Percentiles rank a stretch among this genome's conserved stretches.
phyloP scores from a whole-genome alignment of 176 grass and related monocot genomes.

The Phoenix dactylifera region DNA sequence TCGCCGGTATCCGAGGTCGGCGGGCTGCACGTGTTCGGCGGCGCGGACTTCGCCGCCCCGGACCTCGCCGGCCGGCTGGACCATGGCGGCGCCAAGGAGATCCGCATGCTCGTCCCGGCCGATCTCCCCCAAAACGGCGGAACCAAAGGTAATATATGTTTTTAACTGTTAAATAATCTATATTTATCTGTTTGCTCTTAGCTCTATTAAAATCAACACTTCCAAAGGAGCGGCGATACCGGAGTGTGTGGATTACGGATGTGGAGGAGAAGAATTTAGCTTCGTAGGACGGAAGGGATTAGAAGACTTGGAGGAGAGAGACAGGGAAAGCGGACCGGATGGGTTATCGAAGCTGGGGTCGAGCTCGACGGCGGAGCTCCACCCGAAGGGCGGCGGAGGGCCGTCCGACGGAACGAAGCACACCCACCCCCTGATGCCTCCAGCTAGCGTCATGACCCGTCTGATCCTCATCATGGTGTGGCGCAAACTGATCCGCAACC shows the following conservation, averaged over 20 bases:
- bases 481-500: slow-evolving; percentile 95
- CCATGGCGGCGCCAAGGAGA: slow-evolving; percentile 60
- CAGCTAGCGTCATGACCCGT: slow-evolving; percentile 70
- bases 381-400: slow-evolving; percentile 19
- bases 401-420: not conserved
- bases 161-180: too few relatives aligned
- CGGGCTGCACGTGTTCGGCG: slow-evolving; percentile 47
- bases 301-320: slow-evolving; percentile 20
- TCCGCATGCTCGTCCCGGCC: slow-evolving; percentile 73
- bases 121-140: slow-evolving; percentile 49
- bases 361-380: slow-evolving; percentile 38
- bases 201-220: too few relatives aligned
- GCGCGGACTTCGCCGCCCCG: slow-evolving; percentile 9
- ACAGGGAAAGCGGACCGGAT: slow-evolving; percentile 18
- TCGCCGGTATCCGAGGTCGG: slow-evolving; percentile 84
- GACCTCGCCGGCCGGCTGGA: slow-evolving; percentile 10
- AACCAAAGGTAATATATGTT: slow-evolving; percentile 44
- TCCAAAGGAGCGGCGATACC: slow-evolving; percentile 3
- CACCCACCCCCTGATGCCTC: slow-evolving; percentile 50
- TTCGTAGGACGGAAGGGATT: slow-evolving; percentile 25
- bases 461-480: slow-evolving; percentile 96
- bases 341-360: slow-evolving; percentile 40
- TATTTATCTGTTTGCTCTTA: too few relatives aligned
- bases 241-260: slow-evolving; percentile 20
- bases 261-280: slow-evolving; percentile 27